Conservation (phyloP, 352 stramenopile species). For the Blastocystis sp. region DNA sequence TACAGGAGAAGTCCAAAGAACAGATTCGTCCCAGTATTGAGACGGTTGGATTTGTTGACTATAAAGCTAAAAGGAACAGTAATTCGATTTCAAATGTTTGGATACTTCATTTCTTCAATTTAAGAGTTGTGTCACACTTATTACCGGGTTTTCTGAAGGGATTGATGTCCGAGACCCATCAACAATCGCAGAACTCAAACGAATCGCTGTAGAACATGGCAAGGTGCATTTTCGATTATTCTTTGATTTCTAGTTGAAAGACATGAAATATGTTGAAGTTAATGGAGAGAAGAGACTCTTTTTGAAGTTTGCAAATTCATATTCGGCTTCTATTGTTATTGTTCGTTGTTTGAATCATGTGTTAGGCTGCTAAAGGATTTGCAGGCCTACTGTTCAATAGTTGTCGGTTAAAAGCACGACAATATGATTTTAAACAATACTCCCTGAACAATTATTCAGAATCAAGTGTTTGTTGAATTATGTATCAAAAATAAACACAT, state of each 20-base stretch:
- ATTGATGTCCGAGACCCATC: not conserved
- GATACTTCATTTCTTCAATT: not conserved
- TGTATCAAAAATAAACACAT: not conserved
- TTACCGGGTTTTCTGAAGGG: conserved; percentile 48
- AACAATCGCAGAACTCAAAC: conserved; percentile 14
- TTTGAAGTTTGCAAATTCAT: conserved; percentile 33
- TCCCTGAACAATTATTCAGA: conserved; percentile 1
- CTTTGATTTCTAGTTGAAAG: not conserved
- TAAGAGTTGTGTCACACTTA: conserved; percentile 21
- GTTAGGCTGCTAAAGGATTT: conserved; percentile 25
- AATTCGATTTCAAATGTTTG: not conserved
- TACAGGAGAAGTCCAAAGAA: too few species aligned
- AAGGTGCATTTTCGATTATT: not conserved
- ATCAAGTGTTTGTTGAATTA: not conserved
- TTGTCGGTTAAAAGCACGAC: not conserved
- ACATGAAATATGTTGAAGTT: conserved; percentile 54
- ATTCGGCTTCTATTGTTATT: conserved; percentile 14
- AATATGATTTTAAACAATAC: conserved; percentile 37
- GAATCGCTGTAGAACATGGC: conserved; percentile 12
- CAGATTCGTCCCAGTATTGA: too few species aligned
- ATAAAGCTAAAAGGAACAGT: not conserved
- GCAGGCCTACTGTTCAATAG: conserved; percentile 4
- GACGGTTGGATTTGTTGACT: conserved; percentile 20
- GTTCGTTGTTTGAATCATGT: not conserved
- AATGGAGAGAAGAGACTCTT: conserved; percentile 36